phyloP scores from a whole-genome alignment of 306 rosid genomes.

The Castanospermum australe region DNA sequence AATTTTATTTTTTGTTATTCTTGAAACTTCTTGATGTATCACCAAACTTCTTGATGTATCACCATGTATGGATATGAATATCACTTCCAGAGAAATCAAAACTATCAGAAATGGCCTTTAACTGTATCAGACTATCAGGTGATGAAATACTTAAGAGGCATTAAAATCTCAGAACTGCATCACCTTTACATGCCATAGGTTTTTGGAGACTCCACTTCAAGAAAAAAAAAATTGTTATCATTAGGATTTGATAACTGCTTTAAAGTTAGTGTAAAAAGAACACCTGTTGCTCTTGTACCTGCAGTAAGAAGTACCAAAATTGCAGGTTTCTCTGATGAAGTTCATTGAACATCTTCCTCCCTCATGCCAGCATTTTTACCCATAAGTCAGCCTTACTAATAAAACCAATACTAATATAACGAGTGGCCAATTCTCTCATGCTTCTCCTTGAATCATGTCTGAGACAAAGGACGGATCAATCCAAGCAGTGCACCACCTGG shows the following conservation, averaged over 20 bases:
- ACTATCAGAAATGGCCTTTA: constrained; percentile 2
- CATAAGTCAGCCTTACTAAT: constrained; percentile 26
- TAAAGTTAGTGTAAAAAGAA: constrained; percentile 12
- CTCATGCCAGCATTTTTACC: constrained; percentile 48
- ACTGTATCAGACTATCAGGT: background rate
- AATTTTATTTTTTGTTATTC: background rate
- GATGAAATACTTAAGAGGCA: constrained; percentile 1
- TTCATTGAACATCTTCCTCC: constrained; percentile 54
- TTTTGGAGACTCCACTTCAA: background rate
- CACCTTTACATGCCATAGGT: background rate
- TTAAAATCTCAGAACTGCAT: constrained; percentile 25
- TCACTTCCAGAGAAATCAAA: background rate
- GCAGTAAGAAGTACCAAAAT: constrained; percentile 40
- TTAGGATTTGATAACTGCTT: background rate
- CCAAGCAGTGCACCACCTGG: constrained; percentile 35
- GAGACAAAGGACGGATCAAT: constrained; percentile 54
- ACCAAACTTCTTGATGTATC: background rate
- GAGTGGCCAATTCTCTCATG: constrained; percentile 23
- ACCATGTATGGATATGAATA: background rate
- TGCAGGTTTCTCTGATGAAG: constrained; percentile 44
- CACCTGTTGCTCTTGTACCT: constrained; percentile 35
- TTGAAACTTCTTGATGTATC: constrained; percentile 2
- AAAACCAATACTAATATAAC: constrained; percentile 18
- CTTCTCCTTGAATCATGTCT: constrained; percentile 18
- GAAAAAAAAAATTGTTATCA: background rate